Conservation (phyloP, 257 asterid species). For the Solanum sitiens region DNA sequence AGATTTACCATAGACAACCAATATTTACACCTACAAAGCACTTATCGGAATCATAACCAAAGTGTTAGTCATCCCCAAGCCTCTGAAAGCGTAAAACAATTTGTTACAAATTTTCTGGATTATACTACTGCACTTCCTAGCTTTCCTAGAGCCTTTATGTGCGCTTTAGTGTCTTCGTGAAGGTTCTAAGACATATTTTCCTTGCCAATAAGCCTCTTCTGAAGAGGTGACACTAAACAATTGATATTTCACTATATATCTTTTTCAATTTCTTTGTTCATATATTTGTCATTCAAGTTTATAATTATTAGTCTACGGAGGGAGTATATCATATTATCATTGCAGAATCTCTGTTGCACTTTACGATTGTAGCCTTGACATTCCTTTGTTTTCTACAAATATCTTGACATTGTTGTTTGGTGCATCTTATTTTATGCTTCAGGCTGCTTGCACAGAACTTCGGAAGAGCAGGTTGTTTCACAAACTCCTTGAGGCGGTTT, state of each 20-base stretch:
- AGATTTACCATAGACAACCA: not conserved
- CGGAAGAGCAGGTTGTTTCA: slow-evolving; percentile 70
- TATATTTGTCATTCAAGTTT: not conserved
- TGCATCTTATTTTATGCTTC: slow-evolving; percentile 7
- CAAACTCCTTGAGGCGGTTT: slow-evolving; percentile 88
- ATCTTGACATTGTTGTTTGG: not conserved
- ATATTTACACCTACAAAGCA: not conserved
- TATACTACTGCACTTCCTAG: not conserved
- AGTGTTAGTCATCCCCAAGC: not conserved
- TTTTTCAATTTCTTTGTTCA: not conserved
- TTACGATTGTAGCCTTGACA: not conserved
- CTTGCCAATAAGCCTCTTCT: not conserved
- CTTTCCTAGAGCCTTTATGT: not conserved
- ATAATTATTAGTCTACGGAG: not conserved
- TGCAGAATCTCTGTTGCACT: not conserved
- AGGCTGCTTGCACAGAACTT: slow-evolving; percentile 89
- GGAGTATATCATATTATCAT: not conserved
- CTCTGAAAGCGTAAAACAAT: not conserved
- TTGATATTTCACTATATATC: not conserved
- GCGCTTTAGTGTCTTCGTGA: not conserved
- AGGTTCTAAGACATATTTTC: too few relatives aligned
- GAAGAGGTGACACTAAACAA: not conserved
- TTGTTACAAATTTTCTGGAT: not conserved
- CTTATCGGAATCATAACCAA: not conserved
- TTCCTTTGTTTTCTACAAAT: not conserved